phyloP scores from a whole-genome alignment of 2,329 filamentous ascomycete species.

The Penicillium brasilianum region DNA sequence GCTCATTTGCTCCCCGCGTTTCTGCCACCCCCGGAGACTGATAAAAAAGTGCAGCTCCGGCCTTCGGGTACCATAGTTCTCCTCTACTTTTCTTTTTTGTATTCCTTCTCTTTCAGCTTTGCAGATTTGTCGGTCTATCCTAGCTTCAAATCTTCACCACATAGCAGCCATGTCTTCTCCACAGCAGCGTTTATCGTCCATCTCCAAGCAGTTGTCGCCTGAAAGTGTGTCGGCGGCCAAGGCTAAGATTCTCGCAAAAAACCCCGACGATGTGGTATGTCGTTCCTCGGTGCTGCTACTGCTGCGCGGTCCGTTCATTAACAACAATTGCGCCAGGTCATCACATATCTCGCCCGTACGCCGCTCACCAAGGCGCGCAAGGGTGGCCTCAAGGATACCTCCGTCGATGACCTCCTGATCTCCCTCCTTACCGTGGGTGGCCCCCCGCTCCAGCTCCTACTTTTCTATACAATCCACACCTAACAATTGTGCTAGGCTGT shows the following conservation, averaged over 20 bases:
- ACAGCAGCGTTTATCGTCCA: slow-evolving; percentile 47
- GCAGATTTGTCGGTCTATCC: background rate
- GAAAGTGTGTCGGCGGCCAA: slow-evolving; percentile 33
- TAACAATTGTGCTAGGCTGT: slow-evolving; percentile 57
- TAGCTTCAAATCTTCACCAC: background rate
- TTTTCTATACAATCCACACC: background rate
- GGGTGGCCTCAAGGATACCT: slow-evolving; percentile 48
- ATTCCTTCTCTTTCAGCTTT: background rate
- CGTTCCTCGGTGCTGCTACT: background rate
- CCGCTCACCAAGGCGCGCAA: slow-evolving; percentile 49
- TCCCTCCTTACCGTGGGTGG: slow-evolving; percentile 43
- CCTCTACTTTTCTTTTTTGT: slow-evolving; percentile 5
- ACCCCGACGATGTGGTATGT: slow-evolving; percentile 48
- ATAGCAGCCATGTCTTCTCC: slow-evolving; percentile 42
- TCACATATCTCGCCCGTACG: slow-evolving; percentile 46
- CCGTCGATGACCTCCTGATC: slow-evolving; percentile 43
- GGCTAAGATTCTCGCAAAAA: slow-evolving; percentile 42
- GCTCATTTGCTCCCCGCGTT: slow-evolving; percentile 32
- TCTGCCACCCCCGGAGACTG: slow-evolving; percentile 11
- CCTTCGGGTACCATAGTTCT: background rate
- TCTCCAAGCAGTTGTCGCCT: slow-evolving; percentile 48
- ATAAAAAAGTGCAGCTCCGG: slow-evolving; percentile 15
- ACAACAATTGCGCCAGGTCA: slow-evolving; percentile 38
- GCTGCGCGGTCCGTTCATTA: slow-evolving; percentile 1
- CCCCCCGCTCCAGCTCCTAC: background rate